Conservation (phyloP, 192 early-diverging fungal genomes). For the Coemansia sp. region DNA sequence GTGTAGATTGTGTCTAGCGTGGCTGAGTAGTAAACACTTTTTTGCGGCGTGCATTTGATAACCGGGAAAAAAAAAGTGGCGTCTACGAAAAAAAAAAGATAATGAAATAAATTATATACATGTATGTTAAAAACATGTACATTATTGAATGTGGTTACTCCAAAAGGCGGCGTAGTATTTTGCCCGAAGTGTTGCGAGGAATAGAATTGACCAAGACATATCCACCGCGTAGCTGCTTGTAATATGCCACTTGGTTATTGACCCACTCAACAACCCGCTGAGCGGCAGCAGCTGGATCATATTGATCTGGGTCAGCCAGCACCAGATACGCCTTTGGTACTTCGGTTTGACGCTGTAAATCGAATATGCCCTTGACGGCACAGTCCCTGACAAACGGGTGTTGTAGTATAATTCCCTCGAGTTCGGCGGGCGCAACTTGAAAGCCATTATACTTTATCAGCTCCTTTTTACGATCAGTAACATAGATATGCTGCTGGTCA, state of each 20-base stretch:
- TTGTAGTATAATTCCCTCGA: slow-evolving; percentile 72
- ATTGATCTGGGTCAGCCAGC: not conserved
- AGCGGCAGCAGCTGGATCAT: not conserved
- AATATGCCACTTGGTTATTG: slow-evolving; percentile 20
- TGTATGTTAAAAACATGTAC: not conserved
- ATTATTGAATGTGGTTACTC: not conserved
- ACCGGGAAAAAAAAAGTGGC: slow-evolving; percentile 11
- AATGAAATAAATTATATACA: not conserved
- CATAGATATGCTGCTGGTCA: slow-evolving; percentile 60
- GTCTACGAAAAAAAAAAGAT: not conserved
- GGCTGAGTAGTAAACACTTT: not conserved
- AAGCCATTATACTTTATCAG: slow-evolving; percentile 91
- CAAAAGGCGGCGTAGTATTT: slow-evolving; percentile 42
- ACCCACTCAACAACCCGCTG: slow-evolving; percentile 22
- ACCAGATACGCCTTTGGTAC: slow-evolving; percentile 81
- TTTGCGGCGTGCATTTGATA: not conserved
- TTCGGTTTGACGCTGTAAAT: slow-evolving; percentile 63
- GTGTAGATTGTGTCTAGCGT: not conserved
- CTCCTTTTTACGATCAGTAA: slow-evolving; percentile 79
- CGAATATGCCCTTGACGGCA: slow-evolving; percentile 67
- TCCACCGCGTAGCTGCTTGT: slow-evolving; percentile 49
- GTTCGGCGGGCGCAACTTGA: slow-evolving; percentile 83
- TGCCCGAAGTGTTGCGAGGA: slow-evolving; percentile 37
- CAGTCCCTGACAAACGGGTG: slow-evolving; percentile 70
- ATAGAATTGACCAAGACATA: slow-evolving; percentile 21